A percentile compares a stretch with the other conserved stretches of the same genome.
Conservation (phyloP, 768 basidiomycete species). For the Exidia glandulosa region DNA sequence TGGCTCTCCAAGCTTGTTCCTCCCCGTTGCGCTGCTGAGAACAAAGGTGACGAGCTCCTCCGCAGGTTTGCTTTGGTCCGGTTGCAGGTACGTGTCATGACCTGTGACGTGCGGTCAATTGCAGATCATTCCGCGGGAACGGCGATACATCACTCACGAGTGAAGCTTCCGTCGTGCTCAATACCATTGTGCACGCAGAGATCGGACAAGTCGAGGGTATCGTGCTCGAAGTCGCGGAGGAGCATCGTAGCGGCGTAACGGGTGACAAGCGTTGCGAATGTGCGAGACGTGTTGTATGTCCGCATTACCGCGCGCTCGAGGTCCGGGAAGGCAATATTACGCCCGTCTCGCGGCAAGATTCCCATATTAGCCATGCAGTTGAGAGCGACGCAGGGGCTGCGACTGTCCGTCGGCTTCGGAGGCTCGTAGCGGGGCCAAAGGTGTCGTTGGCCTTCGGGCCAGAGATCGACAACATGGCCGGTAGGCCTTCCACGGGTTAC, state of each 20-base stretch:
- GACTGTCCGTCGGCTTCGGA: not conserved
- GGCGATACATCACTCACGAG: not conserved
- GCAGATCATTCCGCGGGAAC: not conserved
- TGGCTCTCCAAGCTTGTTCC: slow-evolving; percentile 40
- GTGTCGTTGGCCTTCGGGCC: not conserved
- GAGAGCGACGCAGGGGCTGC: slow-evolving; percentile 3
- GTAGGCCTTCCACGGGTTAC: not conserved
- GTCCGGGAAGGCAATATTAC: slow-evolving; percentile 1
- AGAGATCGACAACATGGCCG: not conserved
- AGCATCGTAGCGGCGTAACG: slow-evolving; percentile 48
- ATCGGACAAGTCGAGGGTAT: slow-evolving; percentile 54
- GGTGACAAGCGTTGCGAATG: slow-evolving; percentile 59
- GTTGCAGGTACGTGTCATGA: slow-evolving; percentile 34
- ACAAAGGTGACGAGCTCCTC: slow-evolving; percentile 34
- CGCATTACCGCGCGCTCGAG: slow-evolving; percentile 31
- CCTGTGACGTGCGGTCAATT: slow-evolving; percentile 25
- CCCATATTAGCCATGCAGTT: slow-evolving; percentile 3
- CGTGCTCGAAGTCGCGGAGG: slow-evolving; percentile 41
- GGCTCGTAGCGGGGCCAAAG: slow-evolving; percentile 1
- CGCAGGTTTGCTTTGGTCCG: slow-evolving; percentile 43
- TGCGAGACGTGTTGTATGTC: slow-evolving; percentile 60
- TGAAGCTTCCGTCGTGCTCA: slow-evolving; percentile 17
- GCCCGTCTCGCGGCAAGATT: slow-evolving; percentile 3
- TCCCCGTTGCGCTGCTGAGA: slow-evolving; percentile 40
- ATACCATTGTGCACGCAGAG: slow-evolving; percentile 67